Evolutionary conservation across 164 flowering plant species (phyloP), one percentile per base, ranked within the genome.

Genomic region (Vitis amurensis): DNA sequence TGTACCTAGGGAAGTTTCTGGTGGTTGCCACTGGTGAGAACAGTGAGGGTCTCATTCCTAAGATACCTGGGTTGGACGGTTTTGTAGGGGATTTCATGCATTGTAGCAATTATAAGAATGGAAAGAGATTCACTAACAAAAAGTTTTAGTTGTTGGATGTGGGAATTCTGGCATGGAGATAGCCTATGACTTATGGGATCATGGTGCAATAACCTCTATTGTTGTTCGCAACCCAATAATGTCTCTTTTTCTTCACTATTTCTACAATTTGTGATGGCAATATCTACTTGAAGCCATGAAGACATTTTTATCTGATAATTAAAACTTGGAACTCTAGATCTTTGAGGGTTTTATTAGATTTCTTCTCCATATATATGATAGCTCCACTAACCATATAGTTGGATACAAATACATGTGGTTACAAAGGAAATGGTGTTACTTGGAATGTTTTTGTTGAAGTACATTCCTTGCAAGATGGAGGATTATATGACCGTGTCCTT

Each of bases 121-220:
- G 91, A 0, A 29, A 17, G 11, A 48, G 8, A 15, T 91, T 60
- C 53, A 13, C 16, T 5, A 74, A 50, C 3, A 80, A 81, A 64
- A 70, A 2, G 93, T 86, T 56, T 76, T 87, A 79, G 91, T 91
- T 4, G 87, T 85, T 19, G 96, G 91, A 2, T 55, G 80, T 71
- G 96, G 96, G 3, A 90, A 90, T 53, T 90, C 93, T 0, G 96
- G 91, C 4, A 86, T 87, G 88, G 96, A 91, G 61, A 85, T 91
- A 30, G 79, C 84, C 1, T 71, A 74, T 37, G 96, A 91, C 72
- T 72, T 89, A 0, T 74, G 82, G 0, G 69, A 76, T 49, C 66
- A 50, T 37, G 85, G 85, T 3, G 91, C 85, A 4, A 47, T 70
- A 2, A 71, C 91, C 30, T 86, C 87, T 27, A 82, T 91, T 49